Base-by-base conservation (phyloP, 2,329 filamentous ascomycete species). In the Zymoseptoria tritici region DNA sequence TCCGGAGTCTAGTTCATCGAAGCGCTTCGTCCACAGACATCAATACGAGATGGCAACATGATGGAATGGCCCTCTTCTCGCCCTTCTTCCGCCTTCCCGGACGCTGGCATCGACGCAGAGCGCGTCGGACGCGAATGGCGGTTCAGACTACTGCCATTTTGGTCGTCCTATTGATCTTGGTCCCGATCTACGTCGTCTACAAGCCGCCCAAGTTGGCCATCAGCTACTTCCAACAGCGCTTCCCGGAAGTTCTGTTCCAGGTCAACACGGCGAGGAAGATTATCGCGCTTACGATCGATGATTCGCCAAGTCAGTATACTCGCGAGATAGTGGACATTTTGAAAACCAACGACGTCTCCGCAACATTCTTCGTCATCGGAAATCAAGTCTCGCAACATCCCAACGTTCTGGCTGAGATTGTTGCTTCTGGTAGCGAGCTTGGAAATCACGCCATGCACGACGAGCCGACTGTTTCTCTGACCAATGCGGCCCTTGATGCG, bases 401-500 rank as follows among this genome's bases (percentile, higher is more conserved):
- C 54, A 71, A 69, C 5, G 73, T 82, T 61, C 73, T 88, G 54
- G 68, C 73, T 59, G 72, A 81, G 8, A 73, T 85, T 49, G 68
- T 87, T 3, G 77, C 79, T 29, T 71, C 81, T 4, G 84, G 83
- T 2, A 77, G 77, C 53, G 81, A 81, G 77, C 78, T 96, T 3
- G 91, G 83, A 22, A 96, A 96, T 75, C 91, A 96, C 74, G 91
- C 89, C 9, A 92, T 94, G 90, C 83, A 85, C 72, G 91, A 96
- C 74, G 90, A 94, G 77, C 85, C 90, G 0, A 87, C 86, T 9
- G 80, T 83, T 52, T 78, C 78, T 0, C 78, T 96, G 24, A 74
- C 79, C 49, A 80, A 85, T 56, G 76, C 76, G 0, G 80, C 82
- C 62, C 81, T 96, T 1, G 75, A 79, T 42, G 69, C 72, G 1